These are phyloP conservation scores for Monosporascus ibericus DNA, from an alignment of 2,329 filamentous ascomycete species.

Conservation along the genomic window DNA sequence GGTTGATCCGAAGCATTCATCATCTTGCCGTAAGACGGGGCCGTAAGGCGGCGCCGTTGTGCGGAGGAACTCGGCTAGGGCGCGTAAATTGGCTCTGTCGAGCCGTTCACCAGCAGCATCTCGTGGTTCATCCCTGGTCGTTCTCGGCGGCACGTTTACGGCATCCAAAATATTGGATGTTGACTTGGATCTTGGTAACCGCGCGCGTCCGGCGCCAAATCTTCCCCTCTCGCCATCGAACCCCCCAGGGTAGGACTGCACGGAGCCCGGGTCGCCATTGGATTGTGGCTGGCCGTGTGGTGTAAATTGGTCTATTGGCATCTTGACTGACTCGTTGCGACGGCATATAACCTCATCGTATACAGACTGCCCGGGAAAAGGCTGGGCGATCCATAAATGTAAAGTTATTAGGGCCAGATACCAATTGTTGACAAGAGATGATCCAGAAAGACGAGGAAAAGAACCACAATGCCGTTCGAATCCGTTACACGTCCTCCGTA, in stretches of 20 bases:
- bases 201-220: slow-evolving; percentile 3
- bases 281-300: background rate
- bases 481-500: too few species aligned
- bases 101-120: slow-evolving; percentile 11
- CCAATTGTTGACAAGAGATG: too few species aligned
- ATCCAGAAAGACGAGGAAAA: too few species aligned
- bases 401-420: too few species aligned
- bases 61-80: slow-evolving; percentile 15
- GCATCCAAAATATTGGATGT: slow-evolving; percentile 19
- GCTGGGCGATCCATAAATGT: too few species aligned
- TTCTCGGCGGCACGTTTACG: slow-evolving; percentile 1
- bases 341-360: background rate
- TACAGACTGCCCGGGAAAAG: too few species aligned
- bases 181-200: slow-evolving; percentile 20
- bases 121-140: slow-evolving; percentile 4
- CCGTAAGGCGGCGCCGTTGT: slow-evolving; percentile 15
- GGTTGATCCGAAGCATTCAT: slow-evolving; percentile 11
- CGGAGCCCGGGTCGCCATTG: background rate
- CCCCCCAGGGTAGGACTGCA: background rate
- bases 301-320: background rate
- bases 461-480: too few species aligned
- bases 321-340: background rate
- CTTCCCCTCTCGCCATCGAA: background rate
- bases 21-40: slow-evolving; percentile 3
- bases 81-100: slow-evolving; percentile 12